Evolutionary conservation across 192 early-diverging fungal species (phyloP).

Genomic region (Podila minutissima): DNA sequence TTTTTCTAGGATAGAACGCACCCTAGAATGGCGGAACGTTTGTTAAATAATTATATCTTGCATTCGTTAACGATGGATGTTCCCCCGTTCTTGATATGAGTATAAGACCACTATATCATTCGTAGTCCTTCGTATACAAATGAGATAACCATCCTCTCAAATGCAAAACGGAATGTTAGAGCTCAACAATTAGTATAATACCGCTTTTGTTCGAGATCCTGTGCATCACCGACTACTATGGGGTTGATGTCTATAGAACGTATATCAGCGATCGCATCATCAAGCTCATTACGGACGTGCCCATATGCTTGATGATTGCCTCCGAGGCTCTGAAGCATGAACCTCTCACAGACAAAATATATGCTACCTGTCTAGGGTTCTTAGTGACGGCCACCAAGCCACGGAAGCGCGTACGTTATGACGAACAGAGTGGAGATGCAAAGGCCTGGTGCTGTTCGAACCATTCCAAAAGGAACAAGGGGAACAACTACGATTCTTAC

Average conservation of each 20-base stretch:
- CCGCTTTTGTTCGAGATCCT: conserved; percentile 25
- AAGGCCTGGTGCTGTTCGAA: conserved; percentile 13
- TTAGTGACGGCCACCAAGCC: not conserved
- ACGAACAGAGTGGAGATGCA: not conserved
- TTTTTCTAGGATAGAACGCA: no score
- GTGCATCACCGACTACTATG: conserved; percentile 20
- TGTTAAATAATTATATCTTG: no score
- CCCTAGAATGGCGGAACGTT: no score
- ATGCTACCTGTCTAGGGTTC: conserved; percentile 1
- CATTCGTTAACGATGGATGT: no score
- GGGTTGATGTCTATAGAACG: conserved; percentile 4
- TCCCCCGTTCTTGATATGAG: no score
- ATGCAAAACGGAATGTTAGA: no score
- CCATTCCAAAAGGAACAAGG: conserved; percentile 13
- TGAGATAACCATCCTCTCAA: no score
- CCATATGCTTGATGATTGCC: conserved; percentile 18
- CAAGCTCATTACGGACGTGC: conserved; percentile 11
- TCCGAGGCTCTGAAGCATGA: conserved; percentile 22
- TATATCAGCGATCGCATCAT: conserved; percentile 14
- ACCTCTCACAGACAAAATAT: conserved; percentile 10
- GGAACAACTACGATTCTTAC: not conserved
- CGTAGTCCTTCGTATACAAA: no score
- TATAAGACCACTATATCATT: no score
- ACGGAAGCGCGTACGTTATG: not conserved
- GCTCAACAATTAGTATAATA: not conserved